phyloP scores from a whole-genome alignment of 192 early-diverging fungal genomes.

The Podila horticola region DNA sequence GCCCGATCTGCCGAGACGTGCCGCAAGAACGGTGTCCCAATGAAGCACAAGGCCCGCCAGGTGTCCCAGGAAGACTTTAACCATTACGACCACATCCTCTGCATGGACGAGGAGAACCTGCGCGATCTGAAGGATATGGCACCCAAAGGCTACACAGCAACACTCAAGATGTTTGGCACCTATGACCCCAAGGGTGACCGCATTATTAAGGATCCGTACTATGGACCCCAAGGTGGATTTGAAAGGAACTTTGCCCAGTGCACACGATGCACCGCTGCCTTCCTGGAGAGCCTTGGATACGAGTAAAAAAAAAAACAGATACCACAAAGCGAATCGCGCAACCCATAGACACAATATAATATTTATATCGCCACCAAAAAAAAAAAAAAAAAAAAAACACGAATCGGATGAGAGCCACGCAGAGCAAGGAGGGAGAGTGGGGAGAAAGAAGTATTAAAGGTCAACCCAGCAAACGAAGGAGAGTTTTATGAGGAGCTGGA shows the following conservation, averaged over 20 bases:
- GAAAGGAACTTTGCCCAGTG: slow-evolving; percentile 83
- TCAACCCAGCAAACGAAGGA: too few species aligned
- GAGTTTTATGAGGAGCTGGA: too few species aligned
- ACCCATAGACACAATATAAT: too few species aligned
- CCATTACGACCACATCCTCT: slow-evolving; percentile 87
- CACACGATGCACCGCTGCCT: slow-evolving; percentile 72
- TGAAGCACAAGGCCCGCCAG: slow-evolving; percentile 80
- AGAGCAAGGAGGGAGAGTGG: too few species aligned
- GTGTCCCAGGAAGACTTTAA: slow-evolving; percentile 71
- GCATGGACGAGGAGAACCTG: slow-evolving; percentile 91
- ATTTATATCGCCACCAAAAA: too few species aligned
- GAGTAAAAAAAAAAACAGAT: slow-evolving; percentile 20
- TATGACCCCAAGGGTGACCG: slow-evolving; percentile 78
- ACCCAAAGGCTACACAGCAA: slow-evolving; percentile 43
- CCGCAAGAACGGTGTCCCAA: slow-evolving; percentile 72
- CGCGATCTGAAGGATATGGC: slow-evolving; percentile 61
- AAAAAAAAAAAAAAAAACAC: too few species aligned
- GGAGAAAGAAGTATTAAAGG: too few species aligned
- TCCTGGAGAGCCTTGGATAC: slow-evolving; percentile 67
- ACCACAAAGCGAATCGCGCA: too few species aligned
- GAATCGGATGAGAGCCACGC: too few species aligned
- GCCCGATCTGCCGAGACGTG: slow-evolving; percentile 74
- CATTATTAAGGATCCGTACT: slow-evolving; percentile 72
- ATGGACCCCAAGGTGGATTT: slow-evolving; percentile 75
- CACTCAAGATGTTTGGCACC: slow-evolving; percentile 80